Evolutionary conservation across 208 protist genomes (phyloP), one percentile per base, ranked within the genome.

Genomic region (Wallacemonas sp.): DNA sequence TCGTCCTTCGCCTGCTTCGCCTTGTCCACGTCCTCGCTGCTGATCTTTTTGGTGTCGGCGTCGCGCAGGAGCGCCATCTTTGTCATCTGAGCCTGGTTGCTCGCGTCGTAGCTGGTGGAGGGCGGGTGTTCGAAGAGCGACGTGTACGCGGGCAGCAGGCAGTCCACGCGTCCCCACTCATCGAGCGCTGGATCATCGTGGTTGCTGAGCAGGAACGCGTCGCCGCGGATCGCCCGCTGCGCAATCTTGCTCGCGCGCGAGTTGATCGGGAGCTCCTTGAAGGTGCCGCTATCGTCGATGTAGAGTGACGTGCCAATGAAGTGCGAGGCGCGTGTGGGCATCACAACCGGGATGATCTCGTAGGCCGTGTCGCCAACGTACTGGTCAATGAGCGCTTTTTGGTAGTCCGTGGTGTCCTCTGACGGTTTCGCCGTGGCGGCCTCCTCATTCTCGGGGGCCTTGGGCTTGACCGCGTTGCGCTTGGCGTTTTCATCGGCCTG

Each of bases 151-250:
- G 58, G 36, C 38, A 90, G 4, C 0, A 75, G 71, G 62, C 81
- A 91, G 65, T 93, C 82, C 5, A 95, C 80, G 17, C 91, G 81
- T 24, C 78, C 78, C 88, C 91, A 96, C 61, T 88, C 80, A 27
- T 96, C 88, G 30, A 93, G 70, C 0, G 88, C 84, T 14, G 91
- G 91, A 71, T 96, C 91, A 56, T 96, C 91, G 64, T 94, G 81
- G 63, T 90, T 94, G 41, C 81, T 87, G 16, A 96, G 71, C 47
- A 95, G 65, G 73, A 95, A 96, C 11, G 88, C 88, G 52, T 96
- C 91, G 17, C 91, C 91, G 36, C 91, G 87, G 55, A 96, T 93
- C 36, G 93, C 88, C 16, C 91, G 72, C 74, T 96, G 91, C 12
- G 87, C 88, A 32, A 96, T 73, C 26, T 78, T 86, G 69, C 87